Percentiles rank a stretch among this genome's conserved stretches.
Conservation (phyloP, 129 eudicot genomes). For the Flaveria bidentis region DNA sequence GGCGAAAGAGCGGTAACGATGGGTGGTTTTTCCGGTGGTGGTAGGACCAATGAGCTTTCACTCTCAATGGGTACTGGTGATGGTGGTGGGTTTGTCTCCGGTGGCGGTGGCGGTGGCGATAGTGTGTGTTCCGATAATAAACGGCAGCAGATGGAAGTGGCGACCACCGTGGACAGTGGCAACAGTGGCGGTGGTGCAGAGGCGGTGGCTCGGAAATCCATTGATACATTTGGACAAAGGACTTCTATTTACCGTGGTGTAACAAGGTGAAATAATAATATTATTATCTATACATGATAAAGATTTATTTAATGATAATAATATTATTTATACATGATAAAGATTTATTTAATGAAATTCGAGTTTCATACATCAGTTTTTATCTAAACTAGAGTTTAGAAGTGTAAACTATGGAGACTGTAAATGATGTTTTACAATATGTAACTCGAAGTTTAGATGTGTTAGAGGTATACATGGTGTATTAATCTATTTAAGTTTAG, state of each 20-base stretch:
- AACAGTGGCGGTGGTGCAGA: constrained; percentile 44
- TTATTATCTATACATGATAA: not conserved
- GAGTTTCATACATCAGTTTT: too few relatives aligned
- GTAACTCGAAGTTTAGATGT: too few relatives aligned
- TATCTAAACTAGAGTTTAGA: too few relatives aligned
- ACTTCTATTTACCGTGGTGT: constrained; percentile 98
- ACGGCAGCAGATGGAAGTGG: constrained; percentile 47
- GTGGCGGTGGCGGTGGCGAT: constrained; percentile 47
- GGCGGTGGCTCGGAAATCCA: constrained; percentile 61
- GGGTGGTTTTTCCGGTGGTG: constrained; percentile 31
- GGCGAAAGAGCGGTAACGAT: constrained; percentile 25
- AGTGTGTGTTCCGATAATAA: constrained; percentile 49
- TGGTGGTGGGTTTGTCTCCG: constrained; percentile 44
- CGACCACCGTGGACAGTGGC: constrained; percentile 36
- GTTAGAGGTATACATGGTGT: too few relatives aligned
- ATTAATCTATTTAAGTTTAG: too few relatives aligned
- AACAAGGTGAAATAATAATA: constrained; percentile 53
- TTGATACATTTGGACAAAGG: constrained; percentile 92
- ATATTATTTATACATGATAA: not conserved
- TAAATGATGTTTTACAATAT: too few relatives aligned
- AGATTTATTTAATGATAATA: not conserved
- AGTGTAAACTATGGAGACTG: too few relatives aligned
- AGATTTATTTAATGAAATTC: too few relatives aligned
- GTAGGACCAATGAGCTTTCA: constrained; percentile 46
- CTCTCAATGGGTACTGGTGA: constrained; percentile 81